Conservation (phyloP, 768 basidiomycete genomes). For the Leccinum obscurum region DNA sequence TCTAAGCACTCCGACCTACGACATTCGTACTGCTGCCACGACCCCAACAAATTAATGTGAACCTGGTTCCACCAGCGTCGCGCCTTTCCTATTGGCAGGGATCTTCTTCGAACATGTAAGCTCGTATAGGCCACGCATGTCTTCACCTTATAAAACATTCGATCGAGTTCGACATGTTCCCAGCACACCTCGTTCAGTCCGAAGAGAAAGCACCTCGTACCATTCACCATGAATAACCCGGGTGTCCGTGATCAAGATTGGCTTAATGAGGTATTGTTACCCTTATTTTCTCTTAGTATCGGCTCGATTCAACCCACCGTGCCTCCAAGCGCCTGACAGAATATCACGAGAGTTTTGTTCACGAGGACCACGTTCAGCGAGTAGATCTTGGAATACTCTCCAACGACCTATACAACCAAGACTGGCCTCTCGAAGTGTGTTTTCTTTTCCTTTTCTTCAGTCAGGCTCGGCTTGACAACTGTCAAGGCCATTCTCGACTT, state of each 20-base stretch:
- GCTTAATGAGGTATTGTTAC: neutral
- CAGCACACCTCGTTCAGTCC: neutral
- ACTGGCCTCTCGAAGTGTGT: conserved; percentile 3
- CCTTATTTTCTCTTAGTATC: neutral
- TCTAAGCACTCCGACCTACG: neutral
- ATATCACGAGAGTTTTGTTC: neutral
- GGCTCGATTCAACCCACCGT: neutral
- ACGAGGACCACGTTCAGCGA: conserved; percentile 7
- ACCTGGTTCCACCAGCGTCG: neutral
- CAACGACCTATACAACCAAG: neutral
- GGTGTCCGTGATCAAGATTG: neutral
- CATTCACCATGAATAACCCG: neutral
- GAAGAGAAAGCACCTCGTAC: neutral
- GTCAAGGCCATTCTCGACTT: conserved; percentile 7
- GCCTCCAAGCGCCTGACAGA: conserved; percentile 1
- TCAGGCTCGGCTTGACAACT: neutral
- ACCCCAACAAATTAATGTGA: neutral
- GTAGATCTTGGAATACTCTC: neutral
- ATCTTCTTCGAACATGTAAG: neutral
- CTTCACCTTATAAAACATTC: conserved; percentile 9
- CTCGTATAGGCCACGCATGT: neutral
- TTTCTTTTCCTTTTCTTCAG: too few species aligned
- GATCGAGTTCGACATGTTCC: neutral
- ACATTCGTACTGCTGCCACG: neutral
- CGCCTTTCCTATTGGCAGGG: neutral